Conservation (phyloP, 768 basidiomycete species). For the Auriculariales sp. region DNA sequence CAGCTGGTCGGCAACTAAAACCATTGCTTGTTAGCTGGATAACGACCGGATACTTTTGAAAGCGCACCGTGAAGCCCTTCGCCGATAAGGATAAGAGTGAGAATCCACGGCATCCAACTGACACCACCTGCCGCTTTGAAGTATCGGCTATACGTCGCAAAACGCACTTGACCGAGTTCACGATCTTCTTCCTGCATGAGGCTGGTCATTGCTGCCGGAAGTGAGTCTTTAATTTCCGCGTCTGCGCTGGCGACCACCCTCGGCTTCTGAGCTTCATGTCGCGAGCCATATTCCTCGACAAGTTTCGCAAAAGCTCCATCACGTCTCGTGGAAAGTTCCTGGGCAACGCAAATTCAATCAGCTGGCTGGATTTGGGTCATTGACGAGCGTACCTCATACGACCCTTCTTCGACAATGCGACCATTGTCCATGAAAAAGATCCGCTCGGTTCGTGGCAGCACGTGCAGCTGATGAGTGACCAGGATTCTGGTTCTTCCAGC, state of each 20-base stretch:
- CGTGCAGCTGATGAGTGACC: slow-evolving; percentile 11
- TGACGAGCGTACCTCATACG: slow-evolving; percentile 8
- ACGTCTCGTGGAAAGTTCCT: slow-evolving; percentile 33
- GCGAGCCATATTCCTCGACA: slow-evolving; percentile 39
- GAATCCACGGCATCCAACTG: slow-evolving; percentile 28
- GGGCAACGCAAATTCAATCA: not conserved
- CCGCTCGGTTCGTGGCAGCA: slow-evolving; percentile 9
- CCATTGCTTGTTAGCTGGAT: not conserved
- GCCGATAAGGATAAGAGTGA: slow-evolving; percentile 27
- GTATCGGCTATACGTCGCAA: slow-evolving; percentile 35
- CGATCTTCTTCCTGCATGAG: slow-evolving; percentile 44
- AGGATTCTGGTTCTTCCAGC: slow-evolving; percentile 16
- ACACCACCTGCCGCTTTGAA: slow-evolving; percentile 32
- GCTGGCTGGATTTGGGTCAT: too few species aligned
- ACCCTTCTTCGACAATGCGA: slow-evolving; percentile 18
- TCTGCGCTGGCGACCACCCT: slow-evolving; percentile 3
- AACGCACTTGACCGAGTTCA: slow-evolving; percentile 35
- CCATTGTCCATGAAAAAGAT: slow-evolving; percentile 11
- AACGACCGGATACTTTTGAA: not conserved
- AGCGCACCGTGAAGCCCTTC: slow-evolving; percentile 36
- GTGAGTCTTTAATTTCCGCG: slow-evolving; percentile 6
- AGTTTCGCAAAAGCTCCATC: slow-evolving; percentile 32
- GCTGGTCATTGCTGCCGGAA: slow-evolving; percentile 25
- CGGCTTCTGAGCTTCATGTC: slow-evolving; percentile 15
- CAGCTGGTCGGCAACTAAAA: slow-evolving; percentile 41